phyloP scores from a whole-genome alignment of 768 basidiomycete genomes.

The Tephrocybe sp. region DNA sequence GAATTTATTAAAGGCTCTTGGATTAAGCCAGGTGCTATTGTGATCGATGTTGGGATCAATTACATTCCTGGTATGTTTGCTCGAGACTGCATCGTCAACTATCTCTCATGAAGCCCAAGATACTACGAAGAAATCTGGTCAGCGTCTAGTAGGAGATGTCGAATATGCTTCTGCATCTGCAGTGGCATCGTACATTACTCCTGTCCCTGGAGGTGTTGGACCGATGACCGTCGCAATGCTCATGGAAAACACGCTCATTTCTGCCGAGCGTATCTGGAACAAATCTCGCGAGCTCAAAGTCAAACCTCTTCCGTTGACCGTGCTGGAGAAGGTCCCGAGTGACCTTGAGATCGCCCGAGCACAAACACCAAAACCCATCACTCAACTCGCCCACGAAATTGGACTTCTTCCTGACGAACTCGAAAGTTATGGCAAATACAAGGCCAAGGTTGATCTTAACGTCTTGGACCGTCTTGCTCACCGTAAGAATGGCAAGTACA shows the following conservation, averaged over 20 bases:
- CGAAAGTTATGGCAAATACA: constrained; percentile 94
- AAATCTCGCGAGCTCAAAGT: constrained; percentile 64
- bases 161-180: constrained; percentile 75
- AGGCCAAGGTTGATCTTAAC: constrained; percentile 94
- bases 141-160: constrained; percentile 95
- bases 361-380: constrained; percentile 89
- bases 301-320: constrained; percentile 75
- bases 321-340: constrained; percentile 86
- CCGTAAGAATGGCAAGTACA: constrained; percentile 93
- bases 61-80: constrained; percentile 74
- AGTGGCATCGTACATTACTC: constrained; percentile 90
- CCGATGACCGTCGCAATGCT: constrained; percentile 99
- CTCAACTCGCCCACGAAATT: constrained; percentile 83
- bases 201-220: constrained; percentile 97
- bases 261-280: constrained; percentile 83
- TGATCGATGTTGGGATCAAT: constrained; percentile 98
- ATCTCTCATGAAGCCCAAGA: constrained; percentile 44
- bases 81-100: not conserved
- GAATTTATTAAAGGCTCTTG: constrained; percentile 91
- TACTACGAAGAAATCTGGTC: constrained; percentile 88
- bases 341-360: constrained; percentile 97
- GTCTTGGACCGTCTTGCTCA: constrained; percentile 83
- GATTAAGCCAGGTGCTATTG: constrained; percentile 93
- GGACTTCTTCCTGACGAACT: constrained; percentile 85
- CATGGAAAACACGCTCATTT: constrained; percentile 90